A percentile compares a stretch with the other conserved stretches of the same genome.
Evolutionary conservation across 768 basidiomycete genomes (phyloP).

Genomic region (Tephrocybe sp.): DNA sequence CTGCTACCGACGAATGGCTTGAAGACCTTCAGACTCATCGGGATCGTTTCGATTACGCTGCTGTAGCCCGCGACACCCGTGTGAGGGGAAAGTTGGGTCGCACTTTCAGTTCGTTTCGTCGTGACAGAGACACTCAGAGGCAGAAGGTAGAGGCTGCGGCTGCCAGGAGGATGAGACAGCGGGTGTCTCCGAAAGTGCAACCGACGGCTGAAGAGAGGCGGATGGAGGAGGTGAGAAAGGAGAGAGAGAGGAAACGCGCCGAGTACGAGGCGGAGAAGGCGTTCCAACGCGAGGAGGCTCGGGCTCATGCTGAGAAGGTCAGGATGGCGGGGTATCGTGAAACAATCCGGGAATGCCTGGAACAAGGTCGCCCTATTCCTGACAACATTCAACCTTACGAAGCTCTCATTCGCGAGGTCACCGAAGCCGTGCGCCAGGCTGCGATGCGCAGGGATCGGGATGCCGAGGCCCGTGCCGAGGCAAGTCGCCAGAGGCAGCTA

Average conservation of each 20-base stretch:
- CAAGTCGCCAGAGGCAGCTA: not conserved
- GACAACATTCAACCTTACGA: constrained; percentile 1
- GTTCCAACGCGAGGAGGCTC: not conserved
- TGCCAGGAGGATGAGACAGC: not conserved
- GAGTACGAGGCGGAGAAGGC: constrained; percentile 1
- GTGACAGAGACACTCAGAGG: too few species aligned
- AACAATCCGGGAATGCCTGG: constrained; percentile 5
- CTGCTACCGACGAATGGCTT: not conserved
- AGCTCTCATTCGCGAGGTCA: constrained; percentile 8
- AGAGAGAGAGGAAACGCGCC: constrained; percentile 1
- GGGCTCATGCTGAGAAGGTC: not conserved
- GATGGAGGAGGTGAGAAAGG: not conserved
- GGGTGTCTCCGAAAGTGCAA: not conserved
- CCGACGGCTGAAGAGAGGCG: constrained; percentile 3
- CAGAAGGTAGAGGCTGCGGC: not conserved
- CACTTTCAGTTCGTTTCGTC: constrained; percentile 1
- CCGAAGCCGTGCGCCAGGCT: not conserved
- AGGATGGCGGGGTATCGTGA: constrained; percentile 1
- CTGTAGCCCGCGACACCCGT: not conserved
- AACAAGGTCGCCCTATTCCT: constrained; percentile 3
- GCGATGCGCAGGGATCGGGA: constrained; percentile 1
- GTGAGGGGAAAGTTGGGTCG: not conserved
- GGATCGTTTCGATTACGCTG: constrained; percentile 1
- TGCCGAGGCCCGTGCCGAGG: not conserved
- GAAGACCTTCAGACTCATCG: not conserved